Evolutionary conservation across 1,139 yeast species (phyloP), one percentile per base, ranked within the genome.

Genomic region (Protomyces inouyei): DNA sequence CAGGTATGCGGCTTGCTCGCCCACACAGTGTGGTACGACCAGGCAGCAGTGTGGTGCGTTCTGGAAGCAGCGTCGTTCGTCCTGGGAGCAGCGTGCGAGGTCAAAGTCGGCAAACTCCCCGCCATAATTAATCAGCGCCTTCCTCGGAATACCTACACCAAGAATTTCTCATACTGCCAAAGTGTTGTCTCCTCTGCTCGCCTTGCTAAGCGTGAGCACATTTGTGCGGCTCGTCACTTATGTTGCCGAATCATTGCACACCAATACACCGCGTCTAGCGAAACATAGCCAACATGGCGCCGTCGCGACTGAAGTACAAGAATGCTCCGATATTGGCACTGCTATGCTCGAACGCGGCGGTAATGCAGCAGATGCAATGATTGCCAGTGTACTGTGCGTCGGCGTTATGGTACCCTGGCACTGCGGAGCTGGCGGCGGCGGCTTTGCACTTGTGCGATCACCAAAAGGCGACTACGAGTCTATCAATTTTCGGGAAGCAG

Each of bases 311-410:
- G 97, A 91, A 73, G 83, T 87, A 0, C 86, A 85, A 14, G 66
- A 78, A 5, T 91, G 97, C 73, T 87, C 95, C 1, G 74, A 80
- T 32, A 75, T 89, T 79, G 96, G 95, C 1, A 80, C 80, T 3
- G 76, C 80, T 2, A 84, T 90, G 23, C 75, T 90, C 23, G 71
- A 76, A 45, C 68, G 69, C 53, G 81, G 82, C 18, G 93, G 93
- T 1, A 87, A 87, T 60, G 97, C 97, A 0, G 97, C 96, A 0
- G 98, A 92, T 73, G 96, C 97, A 0, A 90, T 96, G 0, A 85
- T 93, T 1, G 87, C 96, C 0, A 88, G 88, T 21, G 90, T 96
- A 0, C 78, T 93, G 32, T 92, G 98, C 73, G 84, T 92, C 48
- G 98, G 98, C 1, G 80, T 88, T 64, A 76, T 89, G 51, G 88